Evolutionary conservation across 2,329 filamentous ascomycete genomes (phyloP), one percentile per base, ranked within the genome.

Genomic region (Venturiaceae sp.): DNA sequence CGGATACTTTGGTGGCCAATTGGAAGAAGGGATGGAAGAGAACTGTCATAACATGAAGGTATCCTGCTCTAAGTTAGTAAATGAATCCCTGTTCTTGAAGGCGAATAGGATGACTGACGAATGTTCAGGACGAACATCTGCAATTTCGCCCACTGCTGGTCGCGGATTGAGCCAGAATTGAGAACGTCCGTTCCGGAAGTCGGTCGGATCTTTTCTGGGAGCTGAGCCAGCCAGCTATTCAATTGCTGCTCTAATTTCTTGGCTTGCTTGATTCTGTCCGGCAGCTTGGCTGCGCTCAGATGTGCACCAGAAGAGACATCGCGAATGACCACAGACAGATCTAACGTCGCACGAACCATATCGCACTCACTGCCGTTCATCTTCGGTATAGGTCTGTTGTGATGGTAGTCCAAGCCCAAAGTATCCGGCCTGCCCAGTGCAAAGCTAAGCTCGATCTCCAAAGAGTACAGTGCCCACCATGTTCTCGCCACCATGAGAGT

Each of bases 361-460:
- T 69, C 66, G 50, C 67, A 69, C 60, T 72, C 70, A 0, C 69
- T 67, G 50, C 69, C 65, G 53, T 74, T 67, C 28, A 71, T 50
- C 8, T 55, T 52, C 2, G 63, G 63, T 30, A 61, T 23, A 11
- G 57, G 67, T 30, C 77, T 71, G 55, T 77, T 79, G 59, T 79
- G 77, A 57, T 77, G 79, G 57, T 76, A 66, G 33, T 79, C 76
- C 59, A 75, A 71, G 23, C 77, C 77, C 2, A 79, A 68, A 2
- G 75, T 77, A 58, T 79, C 76, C 0, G 77, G 77, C 26, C 77
- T 68, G 1, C 77, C 77, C 57, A 78, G 71, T 1, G 76, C 72
- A 60, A 79, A 78, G 41, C 74, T 76, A 66, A 78, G 54, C 47
- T 64, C 63, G 21, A 60, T 60, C 36, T 64, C 63, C 1, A 64